Evolutionary conservation across 192 early-diverging fungal species (phyloP).

Genomic region (Backusella westeae): DNA sequence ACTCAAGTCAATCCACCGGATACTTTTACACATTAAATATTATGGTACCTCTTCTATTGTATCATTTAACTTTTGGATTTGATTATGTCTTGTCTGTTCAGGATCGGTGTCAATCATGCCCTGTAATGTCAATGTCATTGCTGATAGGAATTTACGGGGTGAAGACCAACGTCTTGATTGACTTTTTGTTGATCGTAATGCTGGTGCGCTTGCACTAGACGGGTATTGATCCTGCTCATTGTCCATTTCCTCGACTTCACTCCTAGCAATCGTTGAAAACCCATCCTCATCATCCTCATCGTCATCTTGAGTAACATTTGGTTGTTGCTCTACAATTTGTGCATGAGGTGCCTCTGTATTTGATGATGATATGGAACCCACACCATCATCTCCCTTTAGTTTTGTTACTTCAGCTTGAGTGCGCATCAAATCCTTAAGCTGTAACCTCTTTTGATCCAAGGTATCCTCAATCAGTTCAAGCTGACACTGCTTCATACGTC

Average conservation of each 20-base stretch:
- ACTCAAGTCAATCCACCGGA: not conserved
- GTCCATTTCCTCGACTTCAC: not conserved
- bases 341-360: not conserved
- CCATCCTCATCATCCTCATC: constrained; percentile 6
- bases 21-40: not conserved
- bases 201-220: constrained; percentile 15
- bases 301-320: not conserved
- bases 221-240: constrained; percentile 14
- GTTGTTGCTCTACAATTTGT: not conserved
- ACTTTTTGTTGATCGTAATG: constrained; percentile 24
- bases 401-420: not conserved
- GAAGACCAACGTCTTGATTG: constrained; percentile 40
- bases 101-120: constrained; percentile 95
- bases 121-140: constrained; percentile 69
- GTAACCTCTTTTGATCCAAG: not conserved
- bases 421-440: not conserved
- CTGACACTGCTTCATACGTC: constrained; percentile 7
- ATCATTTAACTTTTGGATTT: constrained; percentile 82
- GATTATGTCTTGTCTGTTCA: constrained; percentile 80
- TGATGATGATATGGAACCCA: not conserved
- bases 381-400: not conserved
- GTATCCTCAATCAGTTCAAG: constrained; percentile 5
- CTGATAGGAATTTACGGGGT: constrained; percentile 44
- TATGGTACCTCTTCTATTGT: constrained; percentile 53
- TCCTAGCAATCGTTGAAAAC: not conserved